Evolutionary conservation across 2,329 filamentous ascomycete species (phyloP), one percentile per base, ranked within the genome.

Genomic region (Phyllosticta citribraziliensis): DNA sequence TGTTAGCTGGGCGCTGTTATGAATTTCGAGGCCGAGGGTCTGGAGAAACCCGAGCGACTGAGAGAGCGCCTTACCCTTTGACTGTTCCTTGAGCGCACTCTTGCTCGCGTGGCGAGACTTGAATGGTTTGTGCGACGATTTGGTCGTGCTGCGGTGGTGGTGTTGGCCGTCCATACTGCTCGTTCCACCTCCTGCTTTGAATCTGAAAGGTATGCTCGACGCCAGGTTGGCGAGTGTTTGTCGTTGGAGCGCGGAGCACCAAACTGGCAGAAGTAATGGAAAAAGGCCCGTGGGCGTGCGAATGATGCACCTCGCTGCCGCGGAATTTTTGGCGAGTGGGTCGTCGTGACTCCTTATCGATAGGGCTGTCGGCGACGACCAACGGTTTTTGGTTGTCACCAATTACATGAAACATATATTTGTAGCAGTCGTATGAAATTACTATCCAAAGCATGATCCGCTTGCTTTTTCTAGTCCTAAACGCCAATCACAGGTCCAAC

Each of bases 81-180:
- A 83, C 66, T 85, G 81, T 66, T 96, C 90, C 73, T 94, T 91
- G 70, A 97, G 75, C 62, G 90, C 84, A 70, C 89, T 86, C 75
- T 97, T 97, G 64, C 89, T 91, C 51, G 92, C 84, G 79, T 96
- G 92, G 73, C 87, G 87, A 62, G 90, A 91, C 78, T 99, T 99
- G 82, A 92, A 99, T 25, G 87, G 74, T 80, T 99, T 99, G 77
- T 96, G 86, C 66, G 83, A 78, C 69, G 85, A 80, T 81, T 97
- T 99, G 59, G 92, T 96, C 62, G 92, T 97, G 70, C 89, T 89
- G 74, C 93, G 84, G 76, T 99, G 94, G 72, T 93, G 92, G 76
- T 97, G 91, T 67, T 79, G 75, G 65, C 80, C 73, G 70, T 84
- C 81, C 63, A 82, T 80, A 69, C 83, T 88, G 59, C 47, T 57